These are phyloP conservation scores for Glycine latifolia DNA, from an alignment of 306 rosid species.

Conservation along the genomic window DNA sequence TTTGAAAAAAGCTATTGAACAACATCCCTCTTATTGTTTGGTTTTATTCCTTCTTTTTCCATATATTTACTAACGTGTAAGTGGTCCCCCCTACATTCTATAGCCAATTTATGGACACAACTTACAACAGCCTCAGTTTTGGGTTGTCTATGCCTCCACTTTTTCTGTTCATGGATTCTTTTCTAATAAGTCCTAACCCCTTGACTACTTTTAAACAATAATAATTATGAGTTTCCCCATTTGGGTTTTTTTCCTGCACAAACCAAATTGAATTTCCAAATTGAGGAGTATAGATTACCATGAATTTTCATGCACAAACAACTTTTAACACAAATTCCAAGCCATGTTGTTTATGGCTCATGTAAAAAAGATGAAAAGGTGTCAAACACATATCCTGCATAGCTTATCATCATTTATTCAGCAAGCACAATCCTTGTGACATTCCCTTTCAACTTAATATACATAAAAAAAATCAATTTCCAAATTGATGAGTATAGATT, in stretches of 20 bases:
- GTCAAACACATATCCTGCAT: not conserved
- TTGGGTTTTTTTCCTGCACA: constrained; percentile 1
- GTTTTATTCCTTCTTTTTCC: not conserved
- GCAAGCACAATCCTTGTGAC: constrained; percentile 50
- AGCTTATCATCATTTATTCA: constrained; percentile 28
- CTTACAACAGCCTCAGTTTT: constrained; percentile 28
- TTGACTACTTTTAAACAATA: constrained; percentile 41
- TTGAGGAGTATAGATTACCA: constrained; percentile 35
- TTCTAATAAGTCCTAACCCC: constrained; percentile 14
- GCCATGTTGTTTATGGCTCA: constrained; percentile 28
- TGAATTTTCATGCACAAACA: constrained; percentile 48
- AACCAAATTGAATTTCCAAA: constrained; percentile 34
- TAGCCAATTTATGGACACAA: constrained; percentile 33
- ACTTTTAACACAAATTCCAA: constrained; percentile 47
- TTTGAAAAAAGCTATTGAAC: no score
- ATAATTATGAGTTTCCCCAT: constrained; percentile 6
- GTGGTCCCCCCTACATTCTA: constrained; percentile 31
- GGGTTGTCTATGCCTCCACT: constrained; percentile 12
- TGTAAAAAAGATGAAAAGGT: constrained; percentile 38
- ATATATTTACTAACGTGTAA: constrained; percentile 13
- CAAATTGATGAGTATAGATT: no score
- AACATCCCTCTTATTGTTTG: not conserved
- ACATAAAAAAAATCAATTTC: no score
- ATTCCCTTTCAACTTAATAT: constrained; percentile 14
- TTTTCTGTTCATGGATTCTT: not conserved